Evolutionary conservation across 1,139 yeast species (phyloP).

Genomic region (Suhomyces yuchorum): DNA sequence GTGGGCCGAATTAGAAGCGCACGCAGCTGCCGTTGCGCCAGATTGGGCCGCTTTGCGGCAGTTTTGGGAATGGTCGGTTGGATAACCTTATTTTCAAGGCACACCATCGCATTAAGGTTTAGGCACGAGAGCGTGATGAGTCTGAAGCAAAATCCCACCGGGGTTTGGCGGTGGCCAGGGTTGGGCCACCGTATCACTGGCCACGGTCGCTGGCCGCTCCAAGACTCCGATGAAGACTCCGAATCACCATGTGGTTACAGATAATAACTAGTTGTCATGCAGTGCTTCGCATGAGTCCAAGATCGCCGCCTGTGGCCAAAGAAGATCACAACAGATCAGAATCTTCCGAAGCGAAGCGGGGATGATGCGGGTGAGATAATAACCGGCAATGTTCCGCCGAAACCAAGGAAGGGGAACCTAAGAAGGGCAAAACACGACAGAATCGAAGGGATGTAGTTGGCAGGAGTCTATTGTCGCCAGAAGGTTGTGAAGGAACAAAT

Average conservation of each 20-base stretch:
- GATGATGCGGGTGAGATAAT: slow-evolving; percentile 2
- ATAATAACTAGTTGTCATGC: neutral
- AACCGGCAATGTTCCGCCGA: neutral
- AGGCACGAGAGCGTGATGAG: neutral
- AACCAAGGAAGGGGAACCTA: neutral
- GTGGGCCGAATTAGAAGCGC: neutral
- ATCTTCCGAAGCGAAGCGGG: slow-evolving; percentile 4
- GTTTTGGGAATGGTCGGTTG: neutral
- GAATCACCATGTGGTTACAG: neutral
- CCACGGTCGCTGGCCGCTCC: no score
- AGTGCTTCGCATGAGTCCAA: neutral
- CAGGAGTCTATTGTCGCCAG: neutral
- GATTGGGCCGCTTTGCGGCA: slow-evolving; percentile 2
- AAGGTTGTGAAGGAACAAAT: neutral
- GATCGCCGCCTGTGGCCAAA: slow-evolving; percentile 1
- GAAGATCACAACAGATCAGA: slow-evolving; percentile 1
- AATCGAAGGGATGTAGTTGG: neutral
- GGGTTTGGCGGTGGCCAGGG: neutral
- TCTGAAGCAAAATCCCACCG: neutral
- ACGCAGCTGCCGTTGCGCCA: neutral
- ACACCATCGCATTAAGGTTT: neutral
- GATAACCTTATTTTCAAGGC: slow-evolving; percentile 1
- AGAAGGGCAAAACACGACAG: neutral
- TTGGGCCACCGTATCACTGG: no score
- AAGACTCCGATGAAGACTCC: no score